Evolutionary conservation across 2,329 filamentous ascomycete species (phyloP).

Genomic region (Fusarium decemcellulare): DNA sequence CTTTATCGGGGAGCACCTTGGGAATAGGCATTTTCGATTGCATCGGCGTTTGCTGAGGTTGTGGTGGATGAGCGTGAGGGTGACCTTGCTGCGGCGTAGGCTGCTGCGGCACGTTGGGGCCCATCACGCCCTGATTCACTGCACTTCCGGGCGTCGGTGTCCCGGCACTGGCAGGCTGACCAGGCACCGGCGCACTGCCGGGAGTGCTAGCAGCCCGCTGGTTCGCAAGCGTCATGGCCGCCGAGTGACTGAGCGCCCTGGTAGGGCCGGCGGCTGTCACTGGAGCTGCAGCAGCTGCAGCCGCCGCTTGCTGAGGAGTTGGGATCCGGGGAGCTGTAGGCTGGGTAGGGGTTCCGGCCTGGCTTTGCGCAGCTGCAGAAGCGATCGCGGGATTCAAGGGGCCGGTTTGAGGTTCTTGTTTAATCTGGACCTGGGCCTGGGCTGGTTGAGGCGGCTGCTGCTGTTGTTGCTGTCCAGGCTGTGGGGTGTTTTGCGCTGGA

Average conservation of each 20-base stretch:
- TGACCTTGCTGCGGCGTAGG: conserved; percentile 57
- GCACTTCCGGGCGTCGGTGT: conserved; percentile 49
- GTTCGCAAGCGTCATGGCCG: conserved; percentile 65
- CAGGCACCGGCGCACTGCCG: conserved; percentile 48
- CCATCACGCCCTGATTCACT: conserved; percentile 52
- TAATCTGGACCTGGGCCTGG: conserved; percentile 47
- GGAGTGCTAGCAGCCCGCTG: conserved; percentile 56
- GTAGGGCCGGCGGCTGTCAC: conserved; percentile 55
- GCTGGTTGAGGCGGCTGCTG: conserved; percentile 23
- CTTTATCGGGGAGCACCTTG: conserved; percentile 79
- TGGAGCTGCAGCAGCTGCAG: conserved; percentile 55
- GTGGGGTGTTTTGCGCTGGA: conserved; percentile 43
- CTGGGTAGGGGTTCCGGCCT: conserved; percentile 63
- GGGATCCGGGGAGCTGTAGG: conserved; percentile 63
- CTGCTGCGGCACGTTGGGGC: conserved; percentile 48
- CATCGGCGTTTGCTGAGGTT: conserved; percentile 57
- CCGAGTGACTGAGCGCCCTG: conserved; percentile 63
- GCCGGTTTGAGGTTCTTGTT: conserved; percentile 55
- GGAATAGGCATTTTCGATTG: conserved; percentile 84
- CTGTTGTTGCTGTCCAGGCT: conserved; percentile 39
- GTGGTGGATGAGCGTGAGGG: conserved; percentile 64
- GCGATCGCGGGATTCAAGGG: conserved; percentile 65
- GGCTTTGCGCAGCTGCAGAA: conserved; percentile 56
- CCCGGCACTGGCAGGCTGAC: conserved; percentile 49
- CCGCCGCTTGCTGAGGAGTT: conserved; percentile 65